Conservation (phyloP, 192 early-diverging fungal species). For the Backusella morwellensis region DNA sequence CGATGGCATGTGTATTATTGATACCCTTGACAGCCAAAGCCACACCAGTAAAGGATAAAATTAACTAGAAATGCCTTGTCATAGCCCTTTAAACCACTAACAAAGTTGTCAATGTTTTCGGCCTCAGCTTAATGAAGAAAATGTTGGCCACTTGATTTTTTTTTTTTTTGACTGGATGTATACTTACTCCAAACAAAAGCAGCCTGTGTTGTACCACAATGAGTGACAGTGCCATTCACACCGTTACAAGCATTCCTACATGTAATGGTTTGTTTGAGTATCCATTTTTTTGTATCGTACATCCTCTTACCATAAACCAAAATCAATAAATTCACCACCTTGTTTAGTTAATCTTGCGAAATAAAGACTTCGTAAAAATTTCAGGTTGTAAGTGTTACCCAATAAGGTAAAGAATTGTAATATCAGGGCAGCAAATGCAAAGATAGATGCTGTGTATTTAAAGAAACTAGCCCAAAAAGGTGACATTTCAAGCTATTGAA, state of each 20-base stretch:
- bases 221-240: not conserved
- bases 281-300: too few relatives aligned
- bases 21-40: not conserved
- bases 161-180: not conserved
- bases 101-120: not conserved
- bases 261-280: not conserved
- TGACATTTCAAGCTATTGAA: not conserved
- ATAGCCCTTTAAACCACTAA: not conserved
- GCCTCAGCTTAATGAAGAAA: not conserved
- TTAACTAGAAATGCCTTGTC: not conserved
- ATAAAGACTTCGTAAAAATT: not conserved
- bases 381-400: not conserved
- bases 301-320: not conserved
- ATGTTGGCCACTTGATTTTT: not conserved
- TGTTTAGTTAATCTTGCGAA: not conserved
- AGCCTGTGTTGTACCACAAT: not conserved
- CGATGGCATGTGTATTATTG: not conserved
- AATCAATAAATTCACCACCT: not conserved
- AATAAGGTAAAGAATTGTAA: not conserved
- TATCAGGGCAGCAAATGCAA: not conserved
- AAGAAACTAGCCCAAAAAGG: not conserved
- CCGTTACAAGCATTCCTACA: not conserved
- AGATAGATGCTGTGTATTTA: not conserved
- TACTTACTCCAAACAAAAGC: not conserved
- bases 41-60: not conserved